phyloP scores from a whole-genome alignment of 2,329 filamentous ascomycete genomes.

The Fusarium concolor region DNA sequence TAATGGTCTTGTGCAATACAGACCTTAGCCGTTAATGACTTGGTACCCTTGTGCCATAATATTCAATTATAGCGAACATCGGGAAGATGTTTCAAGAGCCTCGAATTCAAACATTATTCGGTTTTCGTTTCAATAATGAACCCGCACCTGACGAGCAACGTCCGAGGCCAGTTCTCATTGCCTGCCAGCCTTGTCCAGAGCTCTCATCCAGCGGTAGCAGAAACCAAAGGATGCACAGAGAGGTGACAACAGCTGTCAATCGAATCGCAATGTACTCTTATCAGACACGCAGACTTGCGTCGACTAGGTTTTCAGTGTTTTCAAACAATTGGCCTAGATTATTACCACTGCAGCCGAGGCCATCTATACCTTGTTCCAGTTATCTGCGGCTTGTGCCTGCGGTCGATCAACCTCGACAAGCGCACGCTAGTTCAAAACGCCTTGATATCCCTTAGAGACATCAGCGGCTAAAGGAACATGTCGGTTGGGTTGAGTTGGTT shows the following conservation, averaged over 20 bases:
- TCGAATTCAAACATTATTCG: not conserved
- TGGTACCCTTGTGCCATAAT: not conserved
- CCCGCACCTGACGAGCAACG: not conserved
- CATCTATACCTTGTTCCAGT: constrained; percentile 5
- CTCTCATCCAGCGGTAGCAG: not conserved
- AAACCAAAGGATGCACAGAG: not conserved
- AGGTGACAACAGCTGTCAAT: not conserved
- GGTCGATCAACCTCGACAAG: constrained; percentile 6
- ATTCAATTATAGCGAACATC: not conserved
- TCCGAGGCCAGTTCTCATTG: not conserved
- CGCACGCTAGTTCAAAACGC: not conserved
- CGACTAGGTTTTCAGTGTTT: not conserved
- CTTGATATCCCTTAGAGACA: constrained; percentile 8
- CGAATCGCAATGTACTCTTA: constrained; percentile 9
- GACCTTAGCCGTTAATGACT: constrained; percentile 3
- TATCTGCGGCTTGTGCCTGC: constrained; percentile 1
- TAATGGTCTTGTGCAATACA: constrained; percentile 27
- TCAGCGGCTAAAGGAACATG: constrained; percentile 6
- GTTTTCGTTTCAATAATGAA: not conserved
- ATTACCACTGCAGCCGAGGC: constrained; percentile 10
- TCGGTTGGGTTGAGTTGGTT: not conserved
- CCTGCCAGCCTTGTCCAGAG: not conserved
- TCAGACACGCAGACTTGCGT: constrained; percentile 21
- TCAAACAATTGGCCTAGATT: constrained; percentile 4
- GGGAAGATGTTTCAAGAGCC: too few relatives aligned